Percentiles rank a stretch among this genome's conserved stretches.
phyloP scores from a whole-genome alignment of 352 stramenopile species.

The Phytophthora multivora region DNA sequence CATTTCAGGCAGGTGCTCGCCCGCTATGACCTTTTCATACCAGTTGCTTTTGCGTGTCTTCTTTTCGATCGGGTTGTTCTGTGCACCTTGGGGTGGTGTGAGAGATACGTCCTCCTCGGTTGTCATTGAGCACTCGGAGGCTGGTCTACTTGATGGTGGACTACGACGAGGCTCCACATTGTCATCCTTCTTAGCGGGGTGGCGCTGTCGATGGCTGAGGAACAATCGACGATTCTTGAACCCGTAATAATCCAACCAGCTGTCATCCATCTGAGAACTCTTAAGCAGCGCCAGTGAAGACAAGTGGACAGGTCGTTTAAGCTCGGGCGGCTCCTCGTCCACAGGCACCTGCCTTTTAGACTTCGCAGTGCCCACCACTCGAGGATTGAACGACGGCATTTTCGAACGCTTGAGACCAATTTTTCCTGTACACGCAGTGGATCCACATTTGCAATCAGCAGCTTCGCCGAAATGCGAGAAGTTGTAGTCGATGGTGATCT shows the following conservation, averaged over 20 bases:
- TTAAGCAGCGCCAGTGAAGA: slow-evolving; percentile 81
- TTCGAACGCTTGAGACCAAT: slow-evolving; percentile 77
- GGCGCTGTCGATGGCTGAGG: slow-evolving; percentile 43
- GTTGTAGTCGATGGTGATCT: slow-evolving; percentile 89
- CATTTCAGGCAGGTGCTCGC: slow-evolving; percentile 60
- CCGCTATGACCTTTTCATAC: slow-evolving; percentile 55
- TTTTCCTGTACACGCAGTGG: slow-evolving; percentile 70
- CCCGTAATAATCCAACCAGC: slow-evolving; percentile 68
- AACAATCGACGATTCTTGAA: slow-evolving; percentile 75
- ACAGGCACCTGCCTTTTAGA: slow-evolving; percentile 29
- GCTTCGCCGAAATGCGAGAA: slow-evolving; percentile 84
- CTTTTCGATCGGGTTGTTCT: slow-evolving; percentile 9
- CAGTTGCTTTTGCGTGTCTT: slow-evolving; percentile 40
- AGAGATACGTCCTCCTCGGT: slow-evolving; percentile 50
- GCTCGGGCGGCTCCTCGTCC: slow-evolving; percentile 47
- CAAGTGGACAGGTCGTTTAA: slow-evolving; percentile 66
- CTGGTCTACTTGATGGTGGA: slow-evolving; percentile 46
- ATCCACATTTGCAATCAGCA: slow-evolving; percentile 80
- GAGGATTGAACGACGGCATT: slow-evolving; percentile 30
- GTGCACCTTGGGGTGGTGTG: slow-evolving; percentile 15
- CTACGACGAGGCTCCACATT: slow-evolving; percentile 4
- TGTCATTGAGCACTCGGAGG: slow-evolving; percentile 55
- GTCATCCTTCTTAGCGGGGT: slow-evolving; percentile 2
- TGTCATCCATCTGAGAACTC: slow-evolving; percentile 66
- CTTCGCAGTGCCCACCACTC: slow-evolving; percentile 18